A percentile compares a stretch with the other conserved stretches of the same genome.
Conservation (phyloP, 148 eudicot species). For the Talinum fruticosum region DNA sequence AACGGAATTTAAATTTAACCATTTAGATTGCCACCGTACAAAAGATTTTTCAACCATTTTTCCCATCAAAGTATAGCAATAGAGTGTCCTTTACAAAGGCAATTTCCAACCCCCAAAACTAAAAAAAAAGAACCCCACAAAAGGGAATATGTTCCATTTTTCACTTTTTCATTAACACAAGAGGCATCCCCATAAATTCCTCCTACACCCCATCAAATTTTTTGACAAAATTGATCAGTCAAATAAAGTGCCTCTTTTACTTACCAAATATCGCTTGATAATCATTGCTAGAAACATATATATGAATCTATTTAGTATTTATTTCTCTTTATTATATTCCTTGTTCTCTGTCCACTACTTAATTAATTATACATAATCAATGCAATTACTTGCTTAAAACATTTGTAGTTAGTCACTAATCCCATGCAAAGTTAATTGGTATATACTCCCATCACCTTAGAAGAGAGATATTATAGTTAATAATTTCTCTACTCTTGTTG, state of each 20-base stretch:
- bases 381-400: background rate
- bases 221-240: slow-evolving; percentile 18
- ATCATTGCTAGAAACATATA: slow-evolving; percentile 21
- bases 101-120: background rate
- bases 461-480: background rate
- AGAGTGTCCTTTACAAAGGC: slow-evolving; percentile 7
- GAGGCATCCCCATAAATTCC: slow-evolving; percentile 4
- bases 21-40: too few relatives aligned
- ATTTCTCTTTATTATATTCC: background rate
- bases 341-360: slow-evolving; percentile 17
- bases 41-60: too few relatives aligned
- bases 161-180: background rate
- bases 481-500: background rate
- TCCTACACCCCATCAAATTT: background rate
- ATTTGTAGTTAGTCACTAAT: slow-evolving; percentile 3
- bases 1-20: too few relatives aligned
- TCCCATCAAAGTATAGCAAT: background rate
- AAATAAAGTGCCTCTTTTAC: slow-evolving; percentile 14
- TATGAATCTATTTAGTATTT: slow-evolving; percentile 12
- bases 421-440: slow-evolving; percentile 12
- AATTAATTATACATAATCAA: background rate
- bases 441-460: background rate
- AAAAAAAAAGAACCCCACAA: background rate
- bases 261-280: slow-evolving; percentile 22
- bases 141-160: slow-evolving; percentile 10